These are phyloP conservation scores for Eryngium alpinum DNA, from an alignment of 140 eudicot genomes.

Conservation along the genomic window DNA sequence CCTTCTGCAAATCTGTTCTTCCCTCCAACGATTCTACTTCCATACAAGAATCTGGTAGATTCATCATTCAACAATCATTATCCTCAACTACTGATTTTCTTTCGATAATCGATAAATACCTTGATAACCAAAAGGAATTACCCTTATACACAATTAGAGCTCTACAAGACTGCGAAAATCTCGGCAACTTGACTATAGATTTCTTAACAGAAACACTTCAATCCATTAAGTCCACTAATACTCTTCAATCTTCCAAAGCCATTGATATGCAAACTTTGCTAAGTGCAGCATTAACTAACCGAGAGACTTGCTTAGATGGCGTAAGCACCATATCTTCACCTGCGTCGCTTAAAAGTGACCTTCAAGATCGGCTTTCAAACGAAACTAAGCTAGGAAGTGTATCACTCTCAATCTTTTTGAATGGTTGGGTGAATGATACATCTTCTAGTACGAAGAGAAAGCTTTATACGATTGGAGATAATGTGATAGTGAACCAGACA, in stretches of 20 bases:
- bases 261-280: slow-evolving; percentile 23
- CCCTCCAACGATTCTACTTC: background rate
- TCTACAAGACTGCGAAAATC: slow-evolving; percentile 28
- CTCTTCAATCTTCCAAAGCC: background rate
- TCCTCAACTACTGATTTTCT: background rate
- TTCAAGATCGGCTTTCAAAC: slow-evolving; percentile 7
- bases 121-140: background rate
- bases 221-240: background rate
- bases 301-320: slow-evolving; percentile 33
- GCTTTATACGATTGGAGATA: background rate
- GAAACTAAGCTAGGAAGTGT: slow-evolving; percentile 20
- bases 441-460: background rate
- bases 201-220: slow-evolving; percentile 12
- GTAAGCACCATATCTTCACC: background rate
- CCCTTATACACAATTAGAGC: slow-evolving; percentile 12
- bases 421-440: background rate
- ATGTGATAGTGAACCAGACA: background rate
- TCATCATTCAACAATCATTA: slow-evolving; percentile 11
- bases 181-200: slow-evolving; percentile 14
- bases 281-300: slow-evolving; percentile 25
- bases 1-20: slow-evolving; percentile 19
- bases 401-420: background rate
- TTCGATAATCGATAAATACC: slow-evolving; percentile 1
- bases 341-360: background rate
- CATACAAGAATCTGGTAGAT: slow-evolving; percentile 12